Evolutionary conservation across 768 basidiomycete genomes (phyloP).

Genomic region (Mycena rebaudengoi): DNA sequence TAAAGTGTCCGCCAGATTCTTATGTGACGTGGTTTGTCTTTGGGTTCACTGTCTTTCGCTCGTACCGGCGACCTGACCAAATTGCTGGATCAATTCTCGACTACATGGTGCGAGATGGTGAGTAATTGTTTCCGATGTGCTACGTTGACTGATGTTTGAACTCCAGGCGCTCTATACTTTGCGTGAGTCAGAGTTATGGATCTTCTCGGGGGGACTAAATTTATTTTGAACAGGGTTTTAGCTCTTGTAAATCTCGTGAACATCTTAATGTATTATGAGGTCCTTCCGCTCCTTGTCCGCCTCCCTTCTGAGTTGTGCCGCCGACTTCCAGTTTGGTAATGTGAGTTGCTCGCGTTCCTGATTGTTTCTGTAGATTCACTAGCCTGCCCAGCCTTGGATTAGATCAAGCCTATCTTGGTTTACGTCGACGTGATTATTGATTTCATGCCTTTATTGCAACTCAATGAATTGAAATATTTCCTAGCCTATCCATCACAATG

Average conservation of each 20-base stretch:
- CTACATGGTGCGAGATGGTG: constrained; percentile 3
- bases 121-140: constrained; percentile 2
- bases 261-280: constrained; percentile 11
- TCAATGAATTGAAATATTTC: background rate
- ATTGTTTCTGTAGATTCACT: background rate
- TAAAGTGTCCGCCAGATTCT: background rate
- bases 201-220: background rate
- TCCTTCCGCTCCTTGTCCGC: background rate
- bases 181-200: constrained; percentile 3
- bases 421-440: constrained; percentile 1
- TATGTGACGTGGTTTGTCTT: constrained; percentile 8
- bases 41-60: constrained; percentile 5
- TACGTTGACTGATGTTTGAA: background rate
- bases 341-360: background rate
- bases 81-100: background rate
- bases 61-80: background rate
- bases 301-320: background rate
- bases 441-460: background rate
- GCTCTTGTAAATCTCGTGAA: constrained; percentile 9
- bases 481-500: constrained; percentile 8
- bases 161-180: constrained; percentile 3
- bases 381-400: constrained; percentile 5
- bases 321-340: constrained; percentile 3
- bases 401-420: constrained; percentile 1
- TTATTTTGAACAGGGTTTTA: background rate